These are phyloP conservation scores for Leptographium flavum DNA, from an alignment of 2,329 filamentous ascomycete species.

Conservation along the genomic window DNA sequence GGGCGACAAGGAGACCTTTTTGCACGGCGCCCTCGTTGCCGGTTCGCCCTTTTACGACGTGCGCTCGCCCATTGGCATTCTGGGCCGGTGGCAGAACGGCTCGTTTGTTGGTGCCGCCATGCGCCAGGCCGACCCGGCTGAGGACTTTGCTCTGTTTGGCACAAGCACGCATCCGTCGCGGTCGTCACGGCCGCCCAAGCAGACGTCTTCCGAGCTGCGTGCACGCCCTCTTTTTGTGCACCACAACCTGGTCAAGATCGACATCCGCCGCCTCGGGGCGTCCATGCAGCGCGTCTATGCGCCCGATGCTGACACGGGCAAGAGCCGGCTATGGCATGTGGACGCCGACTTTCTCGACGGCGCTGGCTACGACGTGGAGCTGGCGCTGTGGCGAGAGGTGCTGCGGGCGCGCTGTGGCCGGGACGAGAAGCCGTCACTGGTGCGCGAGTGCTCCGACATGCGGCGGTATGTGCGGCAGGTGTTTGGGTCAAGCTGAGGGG, in stretches of 20 bases:
- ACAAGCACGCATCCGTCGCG: not conserved
- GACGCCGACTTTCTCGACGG: constrained; percentile 12
- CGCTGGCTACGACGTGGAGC: constrained; percentile 20
- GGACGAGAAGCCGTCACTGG: constrained; percentile 9
- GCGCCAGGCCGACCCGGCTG: constrained; percentile 17
- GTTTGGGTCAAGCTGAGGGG: constrained; percentile 1
- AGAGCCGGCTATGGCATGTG: constrained; percentile 17
- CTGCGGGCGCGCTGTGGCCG: constrained; percentile 16
- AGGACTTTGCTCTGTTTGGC: constrained; percentile 14
- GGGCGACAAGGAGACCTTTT: constrained; percentile 35
- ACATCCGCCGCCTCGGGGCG: constrained; percentile 16
- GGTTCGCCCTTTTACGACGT: constrained; percentile 25
- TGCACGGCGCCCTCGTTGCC: constrained; percentile 28
- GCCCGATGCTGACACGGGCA: constrained; percentile 12
- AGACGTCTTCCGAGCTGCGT: not conserved
- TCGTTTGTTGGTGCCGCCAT: constrained; percentile 15
- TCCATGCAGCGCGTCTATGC: constrained; percentile 10
- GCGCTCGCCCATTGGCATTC: constrained; percentile 16
- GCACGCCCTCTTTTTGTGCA: constrained; percentile 21
- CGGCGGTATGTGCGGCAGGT: constrained; percentile 14
- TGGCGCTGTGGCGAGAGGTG: constrained; percentile 18
- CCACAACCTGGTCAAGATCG: constrained; percentile 23
- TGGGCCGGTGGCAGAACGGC: constrained; percentile 19
- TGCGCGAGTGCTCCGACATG: constrained; percentile 19
- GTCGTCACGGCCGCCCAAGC: not conserved